Evolutionary conservation across 306 rosid genomes (phyloP), one percentile per base, ranked within the genome.

Genomic region (Lathyrus tuberosus): DNA sequence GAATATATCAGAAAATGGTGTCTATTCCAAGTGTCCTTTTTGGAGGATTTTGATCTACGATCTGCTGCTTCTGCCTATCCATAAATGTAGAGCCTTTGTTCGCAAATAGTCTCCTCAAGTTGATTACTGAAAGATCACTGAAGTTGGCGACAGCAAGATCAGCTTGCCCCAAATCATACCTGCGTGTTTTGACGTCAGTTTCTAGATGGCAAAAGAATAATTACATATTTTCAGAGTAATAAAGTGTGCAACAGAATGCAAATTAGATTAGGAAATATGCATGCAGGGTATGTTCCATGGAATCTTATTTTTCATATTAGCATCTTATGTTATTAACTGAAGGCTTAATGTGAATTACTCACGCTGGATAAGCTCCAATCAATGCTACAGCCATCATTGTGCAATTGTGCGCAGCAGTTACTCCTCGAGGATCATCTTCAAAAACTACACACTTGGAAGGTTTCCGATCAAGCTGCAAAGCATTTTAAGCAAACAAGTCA

Each of bases 381-480:
- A 91, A 75, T 73, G 92, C 99, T 46, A 91, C 85, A 20, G 96
- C 97, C 97, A 95, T 95, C 99, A 95, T 95, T 18, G 97, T 91
- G 63, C 97, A 95, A 57, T 95, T 95, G 85, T 95, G 99, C 6
- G 99, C 99, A 11, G 97, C 99, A 10, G 99, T 87, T 65, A 95
- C 89, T 70, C 97, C 88, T 75, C 97, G 77, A n/a, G 99, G 97
- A 68, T 95, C 97, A 62, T 91, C 99, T 85, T 91, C 99, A 13
- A 95, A 95, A 79, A 89, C 99, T 47, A 95, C 96, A 58, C 97
- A 95, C 79, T 91, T 95, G 16, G 96, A 87, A 60, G 99, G 99
- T 86, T 91, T 95, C 63, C 96, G 88, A 67, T 95, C 97, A 76
- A 95, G 80, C 97, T 95, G 85, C 81, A 80, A 65, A 6, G 42